These are phyloP conservation scores for Filosporella fistucella DNA, from an alignment of 495 filamentous ascomycete genomes.

Conservation along the genomic window DNA sequence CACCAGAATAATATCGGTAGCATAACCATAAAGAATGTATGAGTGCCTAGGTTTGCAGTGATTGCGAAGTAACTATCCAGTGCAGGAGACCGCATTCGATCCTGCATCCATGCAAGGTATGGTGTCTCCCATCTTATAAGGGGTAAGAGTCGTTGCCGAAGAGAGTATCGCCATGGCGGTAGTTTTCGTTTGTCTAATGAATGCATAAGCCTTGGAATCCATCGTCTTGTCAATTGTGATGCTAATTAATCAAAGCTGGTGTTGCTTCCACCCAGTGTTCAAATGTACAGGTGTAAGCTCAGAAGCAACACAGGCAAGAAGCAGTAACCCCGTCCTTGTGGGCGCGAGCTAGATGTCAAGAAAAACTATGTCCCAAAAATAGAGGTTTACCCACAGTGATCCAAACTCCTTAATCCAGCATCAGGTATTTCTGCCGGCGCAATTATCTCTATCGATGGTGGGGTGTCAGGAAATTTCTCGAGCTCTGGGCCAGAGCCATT, in stretches of 20 bases:
- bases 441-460: slow-evolving; percentile 21
- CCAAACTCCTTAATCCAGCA: slow-evolving; percentile 65
- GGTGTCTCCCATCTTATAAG: slow-evolving; percentile 93
- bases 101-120: slow-evolving; percentile 82
- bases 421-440: slow-evolving; percentile 46
- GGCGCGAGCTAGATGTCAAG: no score
- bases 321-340: no score
- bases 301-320: no score
- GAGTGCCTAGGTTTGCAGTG: slow-evolving; percentile 94
- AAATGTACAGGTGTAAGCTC: no score
- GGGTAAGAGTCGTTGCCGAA: slow-evolving; percentile 78
- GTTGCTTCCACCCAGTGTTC: no score
- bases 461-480: slow-evolving; percentile 25
- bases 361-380: no score
- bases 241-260: no score
- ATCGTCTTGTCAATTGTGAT: no score
- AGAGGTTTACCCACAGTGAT: slow-evolving; percentile 63
- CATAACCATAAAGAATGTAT: slow-evolving; percentile 97
- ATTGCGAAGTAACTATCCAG: slow-evolving; percentile 95
- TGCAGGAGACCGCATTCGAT: slow-evolving; percentile 66
- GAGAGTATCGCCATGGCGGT: slow-evolving; percentile 81
- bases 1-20: slow-evolving; percentile 96
- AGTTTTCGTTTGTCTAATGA: slow-evolving; percentile 82
- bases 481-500: slow-evolving; percentile 24
- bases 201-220: no score